phyloP scores from a whole-genome alignment of 2,329 filamentous ascomycete species.

The Pestalotiopsis sp. region DNA sequence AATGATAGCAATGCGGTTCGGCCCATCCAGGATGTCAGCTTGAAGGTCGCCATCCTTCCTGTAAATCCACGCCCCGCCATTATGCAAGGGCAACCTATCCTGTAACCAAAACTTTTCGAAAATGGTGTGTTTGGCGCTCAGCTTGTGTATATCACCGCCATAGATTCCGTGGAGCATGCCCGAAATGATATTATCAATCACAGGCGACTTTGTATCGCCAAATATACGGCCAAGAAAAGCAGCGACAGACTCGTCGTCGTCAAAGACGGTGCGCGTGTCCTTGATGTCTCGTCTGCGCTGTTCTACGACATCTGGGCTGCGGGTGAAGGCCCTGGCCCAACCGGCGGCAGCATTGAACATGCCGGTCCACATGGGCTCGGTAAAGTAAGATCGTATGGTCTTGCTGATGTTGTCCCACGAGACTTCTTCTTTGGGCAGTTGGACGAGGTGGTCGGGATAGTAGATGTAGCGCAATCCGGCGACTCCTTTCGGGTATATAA shows the following conservation, averaged over 20 bases:
- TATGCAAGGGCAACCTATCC: background rate
- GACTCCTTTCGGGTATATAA: constrained; percentile 53
- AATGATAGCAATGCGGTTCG: constrained; percentile 21
- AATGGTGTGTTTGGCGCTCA: constrained; percentile 72
- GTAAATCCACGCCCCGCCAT: constrained; percentile 11
- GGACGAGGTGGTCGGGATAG: constrained; percentile 81
- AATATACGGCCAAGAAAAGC: constrained; percentile 63
- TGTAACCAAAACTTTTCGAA: constrained; percentile 54
- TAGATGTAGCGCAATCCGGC: constrained; percentile 74
- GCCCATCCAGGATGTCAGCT: constrained; percentile 25
- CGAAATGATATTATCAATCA: constrained; percentile 75
- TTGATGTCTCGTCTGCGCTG: constrained; percentile 10
- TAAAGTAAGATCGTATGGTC: constrained; percentile 17
- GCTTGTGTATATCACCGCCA: constrained; percentile 80
- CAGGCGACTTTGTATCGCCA: constrained; percentile 39
- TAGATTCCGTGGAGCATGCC: constrained; percentile 86
- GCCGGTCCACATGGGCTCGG: constrained; percentile 30
- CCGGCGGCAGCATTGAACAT: constrained; percentile 13
- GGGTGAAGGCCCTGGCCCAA: background rate
- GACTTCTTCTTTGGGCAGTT: constrained; percentile 26
- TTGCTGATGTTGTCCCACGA: constrained; percentile 17
- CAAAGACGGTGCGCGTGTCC: constrained; percentile 20
- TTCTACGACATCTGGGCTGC: background rate
- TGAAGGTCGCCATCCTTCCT: constrained; percentile 23
- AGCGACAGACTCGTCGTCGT: constrained; percentile 72